These are phyloP conservation scores for Saturnispora kantuleensis DNA, from an alignment of 805 yeast genomes.

Conservation along the genomic window DNA sequence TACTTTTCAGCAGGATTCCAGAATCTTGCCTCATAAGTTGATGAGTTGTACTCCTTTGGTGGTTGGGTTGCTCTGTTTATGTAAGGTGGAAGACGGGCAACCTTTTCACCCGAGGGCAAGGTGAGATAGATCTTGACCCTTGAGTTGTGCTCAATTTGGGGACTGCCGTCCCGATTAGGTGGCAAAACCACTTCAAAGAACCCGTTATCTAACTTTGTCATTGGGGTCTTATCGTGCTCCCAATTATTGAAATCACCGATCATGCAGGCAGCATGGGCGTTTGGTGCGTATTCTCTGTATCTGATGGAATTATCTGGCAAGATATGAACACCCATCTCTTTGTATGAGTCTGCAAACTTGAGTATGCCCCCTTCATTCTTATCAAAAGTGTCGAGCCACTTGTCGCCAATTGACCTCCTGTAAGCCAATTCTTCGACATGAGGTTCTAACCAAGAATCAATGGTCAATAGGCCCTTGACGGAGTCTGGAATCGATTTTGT, in stretches of 20 bases:
- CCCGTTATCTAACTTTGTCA: conserved; percentile 60
- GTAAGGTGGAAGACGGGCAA: conserved; percentile 89
- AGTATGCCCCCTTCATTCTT: conserved; percentile 55
- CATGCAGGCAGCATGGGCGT: conserved; percentile 64
- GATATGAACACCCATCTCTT: conserved; percentile 68
- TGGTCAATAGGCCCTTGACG: conserved; percentile 51
- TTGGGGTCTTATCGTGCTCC: conserved; percentile 46
- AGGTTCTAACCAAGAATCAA: conserved; percentile 86
- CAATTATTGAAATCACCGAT: conserved; percentile 91
- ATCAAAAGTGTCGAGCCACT: conserved; percentile 50
- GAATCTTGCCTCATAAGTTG: conserved; percentile 74
- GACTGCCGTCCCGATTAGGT: conserved; percentile 37
- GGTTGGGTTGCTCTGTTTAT: conserved; percentile 73
- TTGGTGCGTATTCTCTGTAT: conserved; percentile 85
- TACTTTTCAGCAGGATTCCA: conserved; percentile 72
- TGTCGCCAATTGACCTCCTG: conserved; percentile 55
- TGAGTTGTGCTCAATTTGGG: conserved; percentile 74
- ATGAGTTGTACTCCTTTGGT: conserved; percentile 36
- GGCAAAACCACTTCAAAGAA: conserved; percentile 56
- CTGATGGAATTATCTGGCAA: conserved; percentile 43
- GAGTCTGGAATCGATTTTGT: conserved; percentile 15
- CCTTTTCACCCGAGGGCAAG: conserved; percentile 54
- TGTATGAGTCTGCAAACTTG: conserved; percentile 68
- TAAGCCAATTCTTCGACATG: conserved; percentile 55
- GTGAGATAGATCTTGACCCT: conserved; percentile 62